Evolutionary conservation across 257 asterid genomes (phyloP).

Genomic region (Solanum pinnatisectum): DNA sequence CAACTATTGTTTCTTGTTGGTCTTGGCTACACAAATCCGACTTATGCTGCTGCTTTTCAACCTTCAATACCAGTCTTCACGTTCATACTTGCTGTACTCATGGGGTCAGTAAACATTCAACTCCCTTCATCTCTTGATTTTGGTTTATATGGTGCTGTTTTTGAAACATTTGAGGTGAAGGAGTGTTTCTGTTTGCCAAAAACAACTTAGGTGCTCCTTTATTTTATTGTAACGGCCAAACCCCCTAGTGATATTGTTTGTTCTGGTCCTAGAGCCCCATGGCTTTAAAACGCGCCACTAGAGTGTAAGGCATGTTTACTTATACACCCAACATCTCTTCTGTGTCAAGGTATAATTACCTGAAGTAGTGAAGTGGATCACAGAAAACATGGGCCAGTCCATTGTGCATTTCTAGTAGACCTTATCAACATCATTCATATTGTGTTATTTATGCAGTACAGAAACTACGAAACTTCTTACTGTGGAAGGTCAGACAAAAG

Average conservation of each 20-base stretch:
- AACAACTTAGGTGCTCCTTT: not conserved
- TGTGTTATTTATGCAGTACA: slow-evolving; percentile 57
- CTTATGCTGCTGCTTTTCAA: slow-evolving; percentile 94
- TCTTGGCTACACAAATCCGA: slow-evolving; percentile 89
- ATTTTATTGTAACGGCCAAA: not conserved
- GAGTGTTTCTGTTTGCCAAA: not conserved
- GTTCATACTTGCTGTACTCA: slow-evolving; percentile 67
- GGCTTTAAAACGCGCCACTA: not conserved
- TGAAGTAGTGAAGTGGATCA: not conserved
- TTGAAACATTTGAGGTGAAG: not conserved
- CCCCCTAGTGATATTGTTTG: not conserved
- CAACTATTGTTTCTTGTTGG: slow-evolving; percentile 93
- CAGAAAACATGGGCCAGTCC: not conserved
- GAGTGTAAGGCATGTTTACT: not conserved
- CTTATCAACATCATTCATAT: slow-evolving; percentile 14
- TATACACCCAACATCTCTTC: not conserved
- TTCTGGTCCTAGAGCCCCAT: not conserved
- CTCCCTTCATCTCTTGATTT: not conserved
- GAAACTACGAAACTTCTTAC: slow-evolving; percentile 66
- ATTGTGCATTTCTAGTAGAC: not conserved
- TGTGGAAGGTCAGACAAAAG: slow-evolving; percentile 78
- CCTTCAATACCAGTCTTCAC: slow-evolving; percentile 97
- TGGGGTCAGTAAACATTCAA: slow-evolving; percentile 60
- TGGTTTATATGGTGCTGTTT: not conserved
- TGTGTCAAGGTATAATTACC: not conserved